phyloP scores from a whole-genome alignment of 1,284 basidiomycete genomes.

The Ganoderma sinense region DNA sequence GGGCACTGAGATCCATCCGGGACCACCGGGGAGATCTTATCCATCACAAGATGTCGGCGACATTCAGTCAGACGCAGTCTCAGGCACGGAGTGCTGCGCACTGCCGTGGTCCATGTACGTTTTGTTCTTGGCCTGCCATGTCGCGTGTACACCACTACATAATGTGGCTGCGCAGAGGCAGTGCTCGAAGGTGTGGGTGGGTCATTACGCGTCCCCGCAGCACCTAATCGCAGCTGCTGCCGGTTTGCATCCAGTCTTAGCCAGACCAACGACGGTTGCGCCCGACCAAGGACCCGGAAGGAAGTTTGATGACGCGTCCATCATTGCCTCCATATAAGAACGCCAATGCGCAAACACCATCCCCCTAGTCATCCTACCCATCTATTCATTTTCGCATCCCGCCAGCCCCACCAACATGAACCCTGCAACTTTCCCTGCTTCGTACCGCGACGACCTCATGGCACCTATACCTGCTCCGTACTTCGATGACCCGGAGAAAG shows the following conservation, averaged over 20 bases:
- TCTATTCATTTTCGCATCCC: neutral
- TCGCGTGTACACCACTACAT: neutral
- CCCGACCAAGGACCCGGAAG: neutral
- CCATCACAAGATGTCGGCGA: neutral
- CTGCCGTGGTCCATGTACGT: neutral
- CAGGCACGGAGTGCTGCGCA: conserved; percentile 1
- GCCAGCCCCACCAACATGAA: neutral
- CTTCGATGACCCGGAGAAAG: neutral
- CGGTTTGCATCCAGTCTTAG: neutral
- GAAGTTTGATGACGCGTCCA: neutral
- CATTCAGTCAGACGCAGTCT: neutral
- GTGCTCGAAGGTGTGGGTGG: neutral
- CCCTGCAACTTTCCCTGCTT: neutral
- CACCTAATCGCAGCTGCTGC: neutral
- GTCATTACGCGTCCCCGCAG: neutral
- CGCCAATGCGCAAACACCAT: neutral
- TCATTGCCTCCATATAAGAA: neutral
- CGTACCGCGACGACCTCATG: neutral
- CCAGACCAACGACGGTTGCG: neutral
- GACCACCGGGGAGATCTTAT: neutral
- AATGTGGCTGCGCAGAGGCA: conserved; percentile 2
- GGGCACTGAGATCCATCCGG: neutral
- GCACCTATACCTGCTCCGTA: neutral
- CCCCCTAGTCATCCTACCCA: neutral
- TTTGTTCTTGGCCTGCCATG: neutral